These are phyloP conservation scores for Dactylellina cionopaga DNA, from an alignment of 2,329 filamentous ascomycete species.

Conservation along the genomic window DNA sequence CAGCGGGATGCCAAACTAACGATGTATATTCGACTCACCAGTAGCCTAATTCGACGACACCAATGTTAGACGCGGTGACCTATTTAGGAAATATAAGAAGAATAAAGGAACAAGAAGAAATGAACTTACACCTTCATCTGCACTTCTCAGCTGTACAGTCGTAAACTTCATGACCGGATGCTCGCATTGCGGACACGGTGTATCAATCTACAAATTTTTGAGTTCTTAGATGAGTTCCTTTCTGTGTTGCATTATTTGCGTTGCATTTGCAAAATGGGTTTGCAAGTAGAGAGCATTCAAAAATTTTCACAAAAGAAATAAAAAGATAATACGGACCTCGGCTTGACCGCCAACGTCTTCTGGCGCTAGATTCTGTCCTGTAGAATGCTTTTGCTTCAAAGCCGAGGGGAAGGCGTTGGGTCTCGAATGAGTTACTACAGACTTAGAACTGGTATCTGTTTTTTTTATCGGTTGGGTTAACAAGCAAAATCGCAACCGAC, in stretches of 20 bases:
- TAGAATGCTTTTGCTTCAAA: conserved; percentile 86
- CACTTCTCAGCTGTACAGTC: conserved; percentile 85
- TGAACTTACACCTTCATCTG: conserved; percentile 89
- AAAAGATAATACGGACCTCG: conserved; percentile 58
- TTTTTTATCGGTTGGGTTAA: neutral
- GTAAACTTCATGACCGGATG: conserved; percentile 84
- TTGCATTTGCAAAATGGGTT: conserved; percentile 24
- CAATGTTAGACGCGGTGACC: too few relatives aligned
- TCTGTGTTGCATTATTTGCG: conserved; percentile 27
- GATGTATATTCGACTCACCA: conserved; percentile 22
- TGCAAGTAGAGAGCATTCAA: neutral
- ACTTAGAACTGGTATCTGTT: conserved; percentile 77
- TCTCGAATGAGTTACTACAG: conserved; percentile 84
- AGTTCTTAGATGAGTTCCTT: neutral
- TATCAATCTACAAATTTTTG: conserved; percentile 63
- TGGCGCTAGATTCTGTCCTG: conserved; percentile 80
- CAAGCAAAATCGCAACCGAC: neutral
- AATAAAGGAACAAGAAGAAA: neutral
- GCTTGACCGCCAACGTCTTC: conserved; percentile 81
- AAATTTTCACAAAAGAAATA: neutral
- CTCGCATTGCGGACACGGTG: conserved; percentile 83
- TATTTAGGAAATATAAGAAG: neutral
- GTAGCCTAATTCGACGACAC: conserved; percentile 15
- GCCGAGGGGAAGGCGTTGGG: conserved; percentile 88
- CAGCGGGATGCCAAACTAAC: conserved; percentile 53